Base-by-base conservation (phyloP, 1,284 basidiomycete species). In the Inonotus obliquus region DNA sequence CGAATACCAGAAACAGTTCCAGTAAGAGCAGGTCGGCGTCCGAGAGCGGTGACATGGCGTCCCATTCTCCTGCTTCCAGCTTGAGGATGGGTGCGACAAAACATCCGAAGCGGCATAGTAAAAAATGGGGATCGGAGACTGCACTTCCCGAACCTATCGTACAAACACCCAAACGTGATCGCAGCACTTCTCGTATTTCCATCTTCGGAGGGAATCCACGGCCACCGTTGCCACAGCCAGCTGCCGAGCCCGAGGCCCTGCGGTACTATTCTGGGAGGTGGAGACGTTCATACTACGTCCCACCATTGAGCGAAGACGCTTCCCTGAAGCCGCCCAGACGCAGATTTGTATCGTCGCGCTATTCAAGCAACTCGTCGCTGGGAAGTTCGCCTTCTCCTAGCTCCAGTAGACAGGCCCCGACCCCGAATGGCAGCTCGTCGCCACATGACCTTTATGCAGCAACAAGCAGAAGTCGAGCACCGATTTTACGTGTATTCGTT, bases 401-500 rank as follows among this genome's bases (percentile, higher is more conserved):
- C 21, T 59, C 63, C 38, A 54, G 59, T 21, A 54, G 53, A 29
- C 60, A 57, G 9, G 78, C 29, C 77, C 79, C 2, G 73, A 75
- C 58, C 75, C 75, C 51, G 68, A 44, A 44, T n/a, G 41, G 69
- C 45, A 69, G 72, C 60, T 72, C 72, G 1, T 74, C 83, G 6
- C 81, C 82, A 35, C 87, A 90, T 68, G 86, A 89, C 65, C 76
- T 91, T 41, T 71, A 69, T 25, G 72, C 80, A 41, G 87, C 89
- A 1, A 82, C 81, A 1, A 83, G 80, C 4, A 81, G 86, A 19
- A 76, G 75, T 1, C 85, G 89, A 19, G 87, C 89, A 1, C 89
- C 89, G 1, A 76, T 91, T 54, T 73, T 91, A 45, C 84, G 89
- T 38, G 84, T 87, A 47, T 92, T 88, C 65, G 83, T 88, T 35